Evolutionary conservation across 202 grass and related monocot species (phyloP).

Genomic region (Bolboschoenoplectus hybrid): DNA sequence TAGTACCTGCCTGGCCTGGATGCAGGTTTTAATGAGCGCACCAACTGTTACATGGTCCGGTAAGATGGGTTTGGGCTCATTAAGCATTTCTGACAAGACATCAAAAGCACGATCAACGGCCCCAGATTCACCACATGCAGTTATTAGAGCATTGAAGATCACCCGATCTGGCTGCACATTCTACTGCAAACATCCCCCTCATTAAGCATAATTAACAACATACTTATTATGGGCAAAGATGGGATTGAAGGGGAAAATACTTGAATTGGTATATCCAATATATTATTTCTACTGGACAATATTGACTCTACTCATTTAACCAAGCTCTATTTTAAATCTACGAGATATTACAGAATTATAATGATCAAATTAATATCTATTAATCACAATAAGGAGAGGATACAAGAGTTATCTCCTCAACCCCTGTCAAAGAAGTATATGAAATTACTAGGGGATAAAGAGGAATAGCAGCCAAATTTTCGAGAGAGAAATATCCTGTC

Average conservation of each 20-base stretch:
- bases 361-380: neutral
- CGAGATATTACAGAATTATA: neutral
- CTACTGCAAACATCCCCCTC: conserved; percentile 76
- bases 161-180: conserved; percentile 99
- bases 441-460: neutral
- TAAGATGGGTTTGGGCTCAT: conserved; percentile 64
- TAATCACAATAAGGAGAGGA: neutral
- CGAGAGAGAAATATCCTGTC: neutral
- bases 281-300: neutral
- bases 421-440: neutral
- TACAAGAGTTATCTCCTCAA: neutral
- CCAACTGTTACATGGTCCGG: conserved; percentile 98
- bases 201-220: conserved; percentile 35
- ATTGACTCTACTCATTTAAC: neutral
- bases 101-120: conserved; percentile 97
- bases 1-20: conserved; percentile 67
- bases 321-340: neutral
- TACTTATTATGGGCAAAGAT: neutral
- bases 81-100: conserved; percentile 90
- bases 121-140: conserved; percentile 95
- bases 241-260: neutral
- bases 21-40: conserved; percentile 92
- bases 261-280: neutral
- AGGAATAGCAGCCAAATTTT: neutral
- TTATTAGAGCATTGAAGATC: conserved; percentile 98